Evolutionary conservation across 2,329 filamentous ascomycete genomes (phyloP), one percentile per base, ranked within the genome.

Genomic region (Neonectria coccinea): DNA sequence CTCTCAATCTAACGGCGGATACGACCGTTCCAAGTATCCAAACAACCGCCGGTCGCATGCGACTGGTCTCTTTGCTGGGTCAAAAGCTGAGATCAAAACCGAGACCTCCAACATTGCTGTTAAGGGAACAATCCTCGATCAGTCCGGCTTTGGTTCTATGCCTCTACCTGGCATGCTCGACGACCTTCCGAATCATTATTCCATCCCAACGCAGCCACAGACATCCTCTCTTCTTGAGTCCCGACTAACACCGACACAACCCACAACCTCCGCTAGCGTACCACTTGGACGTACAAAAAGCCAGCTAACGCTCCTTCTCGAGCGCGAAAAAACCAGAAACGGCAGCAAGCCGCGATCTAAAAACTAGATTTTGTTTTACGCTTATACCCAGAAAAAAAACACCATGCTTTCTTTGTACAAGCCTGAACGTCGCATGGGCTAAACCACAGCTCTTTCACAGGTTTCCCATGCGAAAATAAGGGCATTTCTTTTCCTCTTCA

Each of bases 241-340:
- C 9, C 73, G 78, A 22, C 82, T 86, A 60, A 81, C 79, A 5
- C 85, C 85, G 25, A 87, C 85, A 1, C 81, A 81, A 59, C 85
- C 84, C 5, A 84, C 79, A 47, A 75, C 79, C 11, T 77, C 80
- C 14, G 77, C 82, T 27, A 76, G 76, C 14, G 79, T 86, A 8
- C 85, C 84, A 4, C 77, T 89, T 53, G 86, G 81, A n/a, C 80
- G 86, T 62, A 85, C 86, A n/a, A 88, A 84, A 74, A 89, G 87
- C 69, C 86, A 89, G 72, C 78, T 90, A 29, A 85, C 84, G 10
- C 77, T 89, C 4, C 78, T 90, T 1, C 78, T 89, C 20, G 85
- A 88, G 68, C 82, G 84, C 39, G 85, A 86, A 66, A 85, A 82
- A 69, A 77, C 75, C 14, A 75, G 78, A 52, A 73, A 66, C 42